Percentiles rank a stretch among this genome's conserved stretches.
Evolutionary conservation across 108 stramenopile genomes (phyloP).

Genomic region (Cyclotella atomus): DNA sequence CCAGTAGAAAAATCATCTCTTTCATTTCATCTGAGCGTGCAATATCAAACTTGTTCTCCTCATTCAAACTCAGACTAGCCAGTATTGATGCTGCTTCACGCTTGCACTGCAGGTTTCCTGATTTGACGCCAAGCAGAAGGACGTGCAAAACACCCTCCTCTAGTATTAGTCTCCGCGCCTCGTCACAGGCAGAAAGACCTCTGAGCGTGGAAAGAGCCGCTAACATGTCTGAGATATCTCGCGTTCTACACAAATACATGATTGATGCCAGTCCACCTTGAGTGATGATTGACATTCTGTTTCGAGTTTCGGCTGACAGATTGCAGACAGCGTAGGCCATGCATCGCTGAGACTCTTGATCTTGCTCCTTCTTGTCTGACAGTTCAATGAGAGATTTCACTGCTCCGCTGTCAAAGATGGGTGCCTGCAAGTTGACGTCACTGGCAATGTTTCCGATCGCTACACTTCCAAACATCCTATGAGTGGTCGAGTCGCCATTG

Average conservation of each 20-base stretch:
- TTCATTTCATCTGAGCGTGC: conserved; percentile 46
- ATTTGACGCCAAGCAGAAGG: conserved; percentile 50
- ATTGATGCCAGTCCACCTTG: conserved; percentile 80
- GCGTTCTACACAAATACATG: conserved; percentile 70
- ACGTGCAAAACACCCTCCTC: conserved; percentile 72
- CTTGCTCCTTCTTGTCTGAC: conserved; percentile 52
- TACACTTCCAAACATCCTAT: conserved; percentile 88
- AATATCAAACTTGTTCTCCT: conserved; percentile 83
- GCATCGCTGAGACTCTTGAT: conserved; percentile 80
- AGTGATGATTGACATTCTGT: conserved; percentile 59
- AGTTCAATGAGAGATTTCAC: conserved; percentile 62
- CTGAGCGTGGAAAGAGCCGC: conserved; percentile 77
- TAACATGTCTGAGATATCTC: conserved; percentile 62
- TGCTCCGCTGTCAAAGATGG: conserved; percentile 64
- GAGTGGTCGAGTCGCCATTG: conserved; percentile 69
- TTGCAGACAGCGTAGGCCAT: conserved; percentile 89
- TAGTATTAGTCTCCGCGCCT: conserved; percentile 59
- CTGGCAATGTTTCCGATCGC: conserved; percentile 87
- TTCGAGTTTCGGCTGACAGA: conserved; percentile 57
- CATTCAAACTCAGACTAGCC: conserved; percentile 72
- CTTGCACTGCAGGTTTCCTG: conserved; percentile 56
- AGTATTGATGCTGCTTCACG: conserved; percentile 65
- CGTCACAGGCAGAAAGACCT: conserved; percentile 56
- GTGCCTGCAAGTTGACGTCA: conserved; percentile 53
- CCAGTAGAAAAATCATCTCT: conserved; percentile 15